phyloP scores from a whole-genome alignment of 768 basidiomycete species.

The Leccinum truebloodii region DNA sequence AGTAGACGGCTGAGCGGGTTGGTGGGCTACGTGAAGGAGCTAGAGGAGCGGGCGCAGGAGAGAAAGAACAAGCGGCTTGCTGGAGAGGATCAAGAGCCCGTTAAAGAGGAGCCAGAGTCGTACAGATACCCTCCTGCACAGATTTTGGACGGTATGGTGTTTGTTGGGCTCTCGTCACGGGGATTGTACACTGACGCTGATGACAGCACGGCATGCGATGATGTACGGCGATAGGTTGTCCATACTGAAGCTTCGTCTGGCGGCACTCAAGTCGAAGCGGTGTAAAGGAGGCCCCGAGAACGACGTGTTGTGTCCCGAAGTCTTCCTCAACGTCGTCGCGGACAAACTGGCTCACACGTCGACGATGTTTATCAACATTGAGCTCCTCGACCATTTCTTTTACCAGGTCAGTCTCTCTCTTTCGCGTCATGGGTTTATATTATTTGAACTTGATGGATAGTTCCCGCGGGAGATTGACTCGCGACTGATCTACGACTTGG shows the following conservation, averaged over 20 bases:
- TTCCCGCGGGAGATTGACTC: slow-evolving; percentile 98
- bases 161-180: neutral
- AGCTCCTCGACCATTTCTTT: slow-evolving; percentile 97
- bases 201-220: slow-evolving; percentile 86
- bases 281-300: slow-evolving; percentile 87
- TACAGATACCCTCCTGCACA: slow-evolving; percentile 93
- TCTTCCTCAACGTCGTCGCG: slow-evolving; percentile 94
- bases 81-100: slow-evolving; percentile 36
- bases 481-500: slow-evolving; percentile 88
- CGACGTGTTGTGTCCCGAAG: slow-evolving; percentile 92
- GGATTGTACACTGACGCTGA: slow-evolving; percentile 5
- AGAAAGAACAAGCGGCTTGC: slow-evolving; percentile 54
- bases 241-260: slow-evolving; percentile 83
- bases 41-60: slow-evolving; percentile 79
- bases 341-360: slow-evolving; percentile 96
- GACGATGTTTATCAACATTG: slow-evolving; percentile 98
- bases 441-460: slow-evolving; percentile 39
- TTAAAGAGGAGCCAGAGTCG: slow-evolving; percentile 57
- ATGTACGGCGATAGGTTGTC: slow-evolving; percentile 80
- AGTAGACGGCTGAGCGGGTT: slow-evolving; percentile 73
- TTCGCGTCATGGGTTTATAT: neutral
- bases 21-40: slow-evolving; percentile 74
- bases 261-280: slow-evolving; percentile 84
- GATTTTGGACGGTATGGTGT: slow-evolving; percentile 79
- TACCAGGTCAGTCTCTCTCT: slow-evolving; percentile 67